Evolutionary conservation across 371 early-diverging fungal genomes (phyloP).

Genomic region (Rhizopus sp.): DNA sequence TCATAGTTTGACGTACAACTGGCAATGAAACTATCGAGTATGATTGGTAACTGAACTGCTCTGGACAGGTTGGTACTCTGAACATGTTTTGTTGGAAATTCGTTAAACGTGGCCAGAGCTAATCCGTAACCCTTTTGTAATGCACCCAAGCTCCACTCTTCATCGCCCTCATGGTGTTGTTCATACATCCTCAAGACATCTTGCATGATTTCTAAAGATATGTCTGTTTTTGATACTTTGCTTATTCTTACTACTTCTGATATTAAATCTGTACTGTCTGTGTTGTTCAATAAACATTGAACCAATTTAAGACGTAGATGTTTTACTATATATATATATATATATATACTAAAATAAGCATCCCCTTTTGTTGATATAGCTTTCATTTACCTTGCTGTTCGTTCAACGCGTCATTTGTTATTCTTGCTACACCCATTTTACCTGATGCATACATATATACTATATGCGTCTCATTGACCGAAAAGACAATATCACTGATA

Average conservation of each 20-base stretch:
- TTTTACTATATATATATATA: too few species aligned
- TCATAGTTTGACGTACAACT: slow-evolving; percentile 34
- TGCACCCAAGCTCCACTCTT: slow-evolving; percentile 32
- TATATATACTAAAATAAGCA: background rate
- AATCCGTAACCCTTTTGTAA: slow-evolving; percentile 37
- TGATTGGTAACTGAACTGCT: slow-evolving; percentile 43
- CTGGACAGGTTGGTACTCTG: slow-evolving; percentile 36
- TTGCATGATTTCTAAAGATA: slow-evolving; percentile 18
- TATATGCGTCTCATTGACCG: slow-evolving; percentile 46
- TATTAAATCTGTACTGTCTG: slow-evolving; percentile 39
- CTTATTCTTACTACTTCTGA: slow-evolving; percentile 36
- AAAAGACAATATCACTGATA: slow-evolving; percentile 32
- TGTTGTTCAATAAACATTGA: slow-evolving; percentile 35
- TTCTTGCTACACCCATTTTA: slow-evolving; percentile 28
- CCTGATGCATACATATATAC: slow-evolving; percentile 34
- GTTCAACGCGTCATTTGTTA: slow-evolving; percentile 20
- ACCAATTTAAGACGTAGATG: slow-evolving; percentile 17
- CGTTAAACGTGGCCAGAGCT: slow-evolving; percentile 29
- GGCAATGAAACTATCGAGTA: slow-evolving; percentile 42
- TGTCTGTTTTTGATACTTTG: slow-evolving; percentile 18
- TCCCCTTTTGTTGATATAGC: background rate
- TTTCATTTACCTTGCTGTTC: slow-evolving; percentile 10
- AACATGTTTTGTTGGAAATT: slow-evolving; percentile 24
- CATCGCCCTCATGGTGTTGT: slow-evolving; percentile 18
- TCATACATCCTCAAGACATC: slow-evolving; percentile 26